A percentile compares a stretch with the other conserved stretches of the same genome.
These are phyloP conservation scores for Friedmanniomyces simplex DNA, from an alignment of 495 filamentous ascomycete species.

Conservation along the genomic window DNA sequence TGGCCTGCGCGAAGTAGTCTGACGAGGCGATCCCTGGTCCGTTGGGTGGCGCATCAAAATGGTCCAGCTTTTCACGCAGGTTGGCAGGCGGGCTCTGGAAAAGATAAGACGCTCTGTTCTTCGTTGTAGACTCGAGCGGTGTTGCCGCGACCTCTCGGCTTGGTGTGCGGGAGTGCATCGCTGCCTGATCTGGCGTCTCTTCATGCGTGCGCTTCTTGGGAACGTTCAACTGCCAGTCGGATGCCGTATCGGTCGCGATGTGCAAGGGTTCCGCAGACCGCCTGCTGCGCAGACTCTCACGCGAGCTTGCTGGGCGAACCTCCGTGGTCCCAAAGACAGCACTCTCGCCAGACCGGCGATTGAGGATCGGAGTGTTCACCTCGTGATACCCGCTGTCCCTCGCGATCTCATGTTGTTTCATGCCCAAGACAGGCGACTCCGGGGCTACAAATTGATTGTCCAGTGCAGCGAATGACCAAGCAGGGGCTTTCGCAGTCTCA, in stretches of 20 bases:
- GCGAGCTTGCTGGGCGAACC: not conserved
- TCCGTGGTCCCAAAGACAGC: not conserved
- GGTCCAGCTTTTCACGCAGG: not conserved
- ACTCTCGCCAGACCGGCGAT: slow-evolving; percentile 7
- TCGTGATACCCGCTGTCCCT: slow-evolving; percentile 40
- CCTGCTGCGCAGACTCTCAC: slow-evolving; percentile 13
- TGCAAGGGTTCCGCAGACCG: slow-evolving; percentile 20
- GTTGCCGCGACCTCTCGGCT: slow-evolving; percentile 15
- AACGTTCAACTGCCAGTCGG: slow-evolving; percentile 19
- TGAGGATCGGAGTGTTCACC: slow-evolving; percentile 10
- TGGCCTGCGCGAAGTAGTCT: not conserved
- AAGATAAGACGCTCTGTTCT: slow-evolving; percentile 44
- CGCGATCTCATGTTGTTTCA: slow-evolving; percentile 20
- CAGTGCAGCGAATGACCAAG: slow-evolving; percentile 10
- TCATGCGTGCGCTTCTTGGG: slow-evolving; percentile 5
- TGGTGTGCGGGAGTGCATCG: slow-evolving; percentile 5
- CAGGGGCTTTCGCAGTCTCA: not conserved
- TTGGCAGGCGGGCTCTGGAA: slow-evolving; percentile 41
- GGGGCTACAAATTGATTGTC: not conserved
- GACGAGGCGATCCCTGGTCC: not conserved
- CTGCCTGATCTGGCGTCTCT: not conserved
- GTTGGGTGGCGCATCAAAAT: not conserved
- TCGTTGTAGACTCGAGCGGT: slow-evolving; percentile 42
- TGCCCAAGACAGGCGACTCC: not conserved
- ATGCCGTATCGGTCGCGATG: slow-evolving; percentile 17